phyloP scores from a whole-genome alignment of 495 filamentous ascomycete genomes.

The Glutinoglossum americanum region DNA sequence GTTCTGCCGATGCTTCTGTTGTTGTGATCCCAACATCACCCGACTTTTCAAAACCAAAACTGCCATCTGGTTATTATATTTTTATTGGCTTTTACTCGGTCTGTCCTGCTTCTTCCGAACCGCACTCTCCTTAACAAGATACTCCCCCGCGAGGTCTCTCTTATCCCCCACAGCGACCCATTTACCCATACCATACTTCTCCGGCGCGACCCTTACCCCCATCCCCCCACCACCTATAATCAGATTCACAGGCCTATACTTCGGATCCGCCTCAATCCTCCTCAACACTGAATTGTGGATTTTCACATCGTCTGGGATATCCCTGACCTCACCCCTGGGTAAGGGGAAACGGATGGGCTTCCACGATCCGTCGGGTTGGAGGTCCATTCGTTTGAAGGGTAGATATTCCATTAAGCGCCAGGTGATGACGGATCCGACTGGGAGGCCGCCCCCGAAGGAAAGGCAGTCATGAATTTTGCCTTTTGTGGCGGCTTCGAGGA shows the following conservation, averaged over 20 bases:
- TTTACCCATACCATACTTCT: conserved; percentile 42
- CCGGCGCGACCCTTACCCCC: conserved; percentile 38
- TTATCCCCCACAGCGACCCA: conserved; percentile 45
- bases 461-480: conserved; percentile 60
- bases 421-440: conserved; percentile 32
- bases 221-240: conserved; percentile 64
- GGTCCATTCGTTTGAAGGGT: conserved; percentile 68
- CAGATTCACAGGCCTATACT: conserved; percentile 61
- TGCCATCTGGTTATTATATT: too few relatives aligned
- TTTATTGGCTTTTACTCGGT: neutral
- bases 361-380: conserved; percentile 54
- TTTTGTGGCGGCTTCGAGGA: conserved; percentile 33
- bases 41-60: too few relatives aligned
- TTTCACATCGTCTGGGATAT: conserved; percentile 49
- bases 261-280: conserved; percentile 40
- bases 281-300: conserved; percentile 56
- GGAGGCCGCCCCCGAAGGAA: conserved; percentile 39
- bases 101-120: neutral
- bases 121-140: neutral
- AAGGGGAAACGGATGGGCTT: conserved; percentile 64
- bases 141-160: conserved; percentile 43
- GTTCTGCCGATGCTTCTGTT: too few relatives aligned
- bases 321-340: conserved; percentile 58
- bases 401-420: conserved; percentile 79
- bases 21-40: too few relatives aligned